A percentile compares a stretch with the other conserved stretches of the same genome.
These are phyloP conservation scores for Penicillium crystallinum DNA, from an alignment of 495 filamentous ascomycete species.

Conservation along the genomic window DNA sequence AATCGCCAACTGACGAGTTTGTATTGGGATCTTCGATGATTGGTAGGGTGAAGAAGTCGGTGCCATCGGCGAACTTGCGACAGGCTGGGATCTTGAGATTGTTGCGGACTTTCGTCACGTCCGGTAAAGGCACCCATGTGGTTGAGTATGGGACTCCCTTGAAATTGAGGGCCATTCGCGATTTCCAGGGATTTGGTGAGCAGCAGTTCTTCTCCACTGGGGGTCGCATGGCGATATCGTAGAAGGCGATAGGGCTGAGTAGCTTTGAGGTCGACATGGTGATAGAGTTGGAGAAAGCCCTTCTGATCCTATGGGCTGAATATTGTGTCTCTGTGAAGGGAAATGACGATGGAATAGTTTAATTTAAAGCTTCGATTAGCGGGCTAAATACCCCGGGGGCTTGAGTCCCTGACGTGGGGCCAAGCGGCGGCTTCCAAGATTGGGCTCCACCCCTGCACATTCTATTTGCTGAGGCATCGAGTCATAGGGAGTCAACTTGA, in stretches of 20 bases:
- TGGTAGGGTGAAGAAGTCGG: constrained; percentile 55
- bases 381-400: too few species aligned
- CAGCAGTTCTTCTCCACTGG: constrained; percentile 30
- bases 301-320: neutral
- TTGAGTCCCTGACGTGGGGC: too few species aligned
- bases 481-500: too few species aligned
- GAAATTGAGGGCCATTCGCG: constrained; percentile 56
- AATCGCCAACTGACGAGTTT: constrained; percentile 46
- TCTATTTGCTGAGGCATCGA: too few species aligned
- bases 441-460: too few species aligned
- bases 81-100: constrained; percentile 38
- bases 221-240: constrained; percentile 50
- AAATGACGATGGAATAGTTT: too few species aligned
- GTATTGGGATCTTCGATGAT: constrained; percentile 48
- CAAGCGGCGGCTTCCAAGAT: too few species aligned
- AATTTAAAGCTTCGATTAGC: too few species aligned
- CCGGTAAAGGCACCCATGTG: constrained; percentile 46
- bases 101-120: constrained; percentile 43
- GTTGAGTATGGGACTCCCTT: constrained; percentile 49
- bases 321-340: neutral
- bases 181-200: constrained; percentile 58
- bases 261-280: neutral
- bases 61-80: constrained; percentile 53
- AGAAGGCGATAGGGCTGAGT: constrained; percentile 30
- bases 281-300: neutral